Percentiles rank a stretch among this genome's conserved stretches.
phyloP scores from a whole-genome alignment of 305 asterid genomes.

The Fraxinus nigra region DNA sequence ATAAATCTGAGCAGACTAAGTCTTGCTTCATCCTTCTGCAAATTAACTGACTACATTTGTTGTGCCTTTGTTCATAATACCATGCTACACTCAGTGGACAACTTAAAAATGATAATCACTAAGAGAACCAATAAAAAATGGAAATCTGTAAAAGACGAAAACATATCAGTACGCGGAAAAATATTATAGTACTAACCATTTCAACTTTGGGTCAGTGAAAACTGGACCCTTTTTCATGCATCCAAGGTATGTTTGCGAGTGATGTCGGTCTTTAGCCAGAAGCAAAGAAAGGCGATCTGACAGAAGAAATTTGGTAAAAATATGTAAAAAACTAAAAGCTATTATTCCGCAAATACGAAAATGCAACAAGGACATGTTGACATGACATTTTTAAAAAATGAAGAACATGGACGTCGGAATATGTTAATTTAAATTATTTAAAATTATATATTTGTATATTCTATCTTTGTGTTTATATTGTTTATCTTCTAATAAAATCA shows the following conservation, averaged over 20 bases:
- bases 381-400: not conserved
- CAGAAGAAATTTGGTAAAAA: slow-evolving; percentile 21
- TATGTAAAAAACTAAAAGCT: not conserved
- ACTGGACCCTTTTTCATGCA: slow-evolving; percentile 98
- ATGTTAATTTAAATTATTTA: not conserved
- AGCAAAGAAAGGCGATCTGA: slow-evolving; percentile 94
- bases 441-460: not conserved
- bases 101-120: not conserved
- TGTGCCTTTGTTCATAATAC: not conserved
- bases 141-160: not conserved
- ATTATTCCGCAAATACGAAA: not conserved
- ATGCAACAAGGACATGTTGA: not conserved
- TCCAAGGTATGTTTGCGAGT: slow-evolving; percentile 92
- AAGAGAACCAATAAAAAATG: not conserved
- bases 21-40: not conserved
- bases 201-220: slow-evolving; percentile 84
- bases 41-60: not conserved
- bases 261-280: slow-evolving; percentile 90
- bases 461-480: not conserved
- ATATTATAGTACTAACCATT: slow-evolving; percentile 59
- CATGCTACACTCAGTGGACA: not conserved
- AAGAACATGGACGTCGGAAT: not conserved
- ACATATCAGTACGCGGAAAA: slow-evolving; percentile 15
- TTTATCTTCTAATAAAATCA: not conserved
- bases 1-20: not conserved